A percentile compares a stretch with the other conserved stretches of the same genome.
These are phyloP conservation scores for Phytophthora idaei DNA, from an alignment of 352 stramenopile genomes.

Conservation along the genomic window DNA sequence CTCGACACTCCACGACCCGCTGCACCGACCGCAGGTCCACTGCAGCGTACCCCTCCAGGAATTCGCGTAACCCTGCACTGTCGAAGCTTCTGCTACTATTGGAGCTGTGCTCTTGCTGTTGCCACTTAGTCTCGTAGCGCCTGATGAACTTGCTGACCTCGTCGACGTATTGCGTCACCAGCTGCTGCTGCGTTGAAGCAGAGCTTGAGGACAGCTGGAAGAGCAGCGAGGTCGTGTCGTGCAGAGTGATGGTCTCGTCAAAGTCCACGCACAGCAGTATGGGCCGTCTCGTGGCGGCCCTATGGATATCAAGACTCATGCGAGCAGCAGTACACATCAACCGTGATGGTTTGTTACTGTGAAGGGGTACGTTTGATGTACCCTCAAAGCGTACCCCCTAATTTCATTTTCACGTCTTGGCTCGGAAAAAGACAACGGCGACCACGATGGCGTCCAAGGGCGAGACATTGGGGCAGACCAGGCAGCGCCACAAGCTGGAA, in stretches of 20 bases:
- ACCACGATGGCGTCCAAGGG: constrained; percentile 51
- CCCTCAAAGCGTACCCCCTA: neutral
- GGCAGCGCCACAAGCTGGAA: constrained; percentile 90
- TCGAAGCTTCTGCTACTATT: constrained; percentile 39
- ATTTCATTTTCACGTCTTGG: neutral
- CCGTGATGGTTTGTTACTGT: neutral
- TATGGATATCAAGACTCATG: neutral
- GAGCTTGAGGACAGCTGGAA: constrained; percentile 38
- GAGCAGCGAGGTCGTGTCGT: constrained; percentile 64
- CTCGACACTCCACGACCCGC: constrained; percentile 41
- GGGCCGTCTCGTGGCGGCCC: neutral
- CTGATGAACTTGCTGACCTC: constrained; percentile 33
- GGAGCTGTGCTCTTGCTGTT: neutral
- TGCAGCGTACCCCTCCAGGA: constrained; percentile 49
- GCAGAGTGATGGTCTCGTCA: constrained; percentile 69
- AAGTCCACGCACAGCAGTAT: constrained; percentile 75
- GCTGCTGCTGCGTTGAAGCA: constrained; percentile 11
- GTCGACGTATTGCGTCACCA: constrained; percentile 45
- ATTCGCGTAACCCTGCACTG: constrained; percentile 34
- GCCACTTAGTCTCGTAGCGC: constrained; percentile 23
- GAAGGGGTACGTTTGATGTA: constrained; percentile 1
- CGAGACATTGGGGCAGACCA: constrained; percentile 81
- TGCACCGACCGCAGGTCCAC: constrained; percentile 56
- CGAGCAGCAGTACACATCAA: neutral
- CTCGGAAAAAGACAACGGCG: neutral